These are phyloP conservation scores for Geotrichum candidum DNA, from an alignment of 1,139 yeast species.

Conservation along the genomic window DNA sequence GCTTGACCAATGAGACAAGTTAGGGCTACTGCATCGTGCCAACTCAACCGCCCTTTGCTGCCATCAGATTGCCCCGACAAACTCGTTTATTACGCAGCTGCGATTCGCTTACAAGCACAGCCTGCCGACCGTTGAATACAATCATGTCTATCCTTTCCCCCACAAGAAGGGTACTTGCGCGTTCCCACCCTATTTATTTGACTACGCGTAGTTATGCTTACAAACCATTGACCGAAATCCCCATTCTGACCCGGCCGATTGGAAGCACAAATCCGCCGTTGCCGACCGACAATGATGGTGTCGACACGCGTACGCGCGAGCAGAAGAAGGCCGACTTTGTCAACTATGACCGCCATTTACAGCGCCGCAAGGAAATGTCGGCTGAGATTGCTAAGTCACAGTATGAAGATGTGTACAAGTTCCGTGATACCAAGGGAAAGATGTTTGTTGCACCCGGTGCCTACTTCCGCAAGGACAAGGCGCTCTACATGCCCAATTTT, in stretches of 20 bases:
- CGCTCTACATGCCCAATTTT: slow-evolving; percentile 83
- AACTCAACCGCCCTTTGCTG: background rate
- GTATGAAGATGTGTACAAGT: slow-evolving; percentile 74
- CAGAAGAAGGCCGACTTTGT: slow-evolving; percentile 43
- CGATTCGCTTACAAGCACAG: background rate
- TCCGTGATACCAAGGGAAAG: slow-evolving; percentile 75
- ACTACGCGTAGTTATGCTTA: slow-evolving; percentile 9
- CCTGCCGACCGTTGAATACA: background rate
- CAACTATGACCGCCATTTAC: slow-evolving; percentile 40
- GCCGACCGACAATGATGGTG: slow-evolving; percentile 34
- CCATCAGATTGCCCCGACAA: background rate
- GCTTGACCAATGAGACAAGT: background rate
- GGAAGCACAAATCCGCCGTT: slow-evolving; percentile 41
- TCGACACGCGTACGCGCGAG: slow-evolving; percentile 34
- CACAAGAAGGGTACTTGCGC: background rate
- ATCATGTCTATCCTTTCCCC: background rate
- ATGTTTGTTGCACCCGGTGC: slow-evolving; percentile 75
- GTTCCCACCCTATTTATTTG: background rate
- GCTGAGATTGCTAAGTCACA: slow-evolving; percentile 81
- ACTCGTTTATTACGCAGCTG: background rate
- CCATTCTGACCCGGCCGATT: slow-evolving; percentile 41
- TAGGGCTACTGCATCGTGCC: slow-evolving; percentile 3
- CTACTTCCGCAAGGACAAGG: slow-evolving; percentile 65
- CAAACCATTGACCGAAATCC: slow-evolving; percentile 27
- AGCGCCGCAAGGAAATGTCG: slow-evolving; percentile 32